phyloP scores from a whole-genome alignment of 768 basidiomycete genomes.

The Kwoniella dendrophila region DNA sequence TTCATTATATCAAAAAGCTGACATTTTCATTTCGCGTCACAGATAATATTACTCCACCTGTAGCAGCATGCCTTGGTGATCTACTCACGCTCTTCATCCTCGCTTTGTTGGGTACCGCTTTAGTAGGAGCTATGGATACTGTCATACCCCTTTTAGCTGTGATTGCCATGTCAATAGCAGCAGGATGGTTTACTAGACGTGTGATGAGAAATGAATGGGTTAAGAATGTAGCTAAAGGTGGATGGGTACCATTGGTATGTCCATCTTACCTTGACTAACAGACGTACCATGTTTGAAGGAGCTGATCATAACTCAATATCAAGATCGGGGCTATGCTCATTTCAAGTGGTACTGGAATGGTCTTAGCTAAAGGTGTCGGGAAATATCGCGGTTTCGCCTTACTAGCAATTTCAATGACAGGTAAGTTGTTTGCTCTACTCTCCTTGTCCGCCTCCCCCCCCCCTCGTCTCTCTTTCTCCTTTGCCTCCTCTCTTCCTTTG shows the following conservation, averaged over 20 bases:
- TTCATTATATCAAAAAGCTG: too few relatives aligned
- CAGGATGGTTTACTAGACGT: constrained; percentile 47
- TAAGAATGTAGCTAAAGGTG: constrained; percentile 71
- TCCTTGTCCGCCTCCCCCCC: too few relatives aligned
- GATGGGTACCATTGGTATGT: constrained; percentile 78
- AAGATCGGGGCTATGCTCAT: constrained; percentile 59
- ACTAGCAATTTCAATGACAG: constrained; percentile 83
- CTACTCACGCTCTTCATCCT: constrained; percentile 84
- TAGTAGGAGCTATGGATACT: constrained; percentile 69
- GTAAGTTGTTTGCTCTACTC: too few relatives aligned
- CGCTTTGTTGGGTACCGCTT: constrained; percentile 63
- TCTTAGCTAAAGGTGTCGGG: constrained; percentile 85
- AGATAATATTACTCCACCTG: constrained; percentile 95
- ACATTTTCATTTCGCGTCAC: background rate
- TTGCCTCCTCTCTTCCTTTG: too few relatives aligned
- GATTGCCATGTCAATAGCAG: constrained; percentile 57
- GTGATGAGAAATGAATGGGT: constrained; percentile 67
- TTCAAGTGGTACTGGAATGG: constrained; percentile 82
- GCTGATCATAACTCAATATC: constrained; percentile 1
- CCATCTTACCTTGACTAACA: too few relatives aligned
- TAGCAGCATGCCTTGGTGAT: constrained; percentile 91
- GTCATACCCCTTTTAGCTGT: constrained; percentile 61
- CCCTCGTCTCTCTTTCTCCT: too few relatives aligned
- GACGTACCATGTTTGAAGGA: too few relatives aligned
- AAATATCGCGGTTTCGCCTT: constrained; percentile 85